Base-by-base conservation (phyloP, 257 asterid species). In the Penstemon eatonii region DNA sequence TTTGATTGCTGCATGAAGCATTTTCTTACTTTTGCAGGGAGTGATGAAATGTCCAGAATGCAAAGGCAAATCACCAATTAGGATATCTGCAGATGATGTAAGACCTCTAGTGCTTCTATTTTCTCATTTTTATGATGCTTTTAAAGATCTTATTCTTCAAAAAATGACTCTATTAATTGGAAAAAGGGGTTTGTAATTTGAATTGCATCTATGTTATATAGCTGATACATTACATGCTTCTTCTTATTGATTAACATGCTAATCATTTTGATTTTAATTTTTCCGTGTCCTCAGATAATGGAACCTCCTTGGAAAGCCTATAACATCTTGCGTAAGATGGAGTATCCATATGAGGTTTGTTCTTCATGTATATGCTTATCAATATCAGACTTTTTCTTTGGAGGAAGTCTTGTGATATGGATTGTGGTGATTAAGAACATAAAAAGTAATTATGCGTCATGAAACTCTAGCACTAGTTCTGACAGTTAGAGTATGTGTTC, bases 11-110 rank as follows among this genome's bases (percentile, higher is more conserved):
- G 60, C 64, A 8, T 38, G 25, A 62, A 61, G 49, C 70, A 15
- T 53, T 41, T 73, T 74, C 65, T 78, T 73, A 60, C 73, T 71
- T 71, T 75, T 78, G 79, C 90, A 93, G 99, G 99, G 99, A 51
- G 97, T 85, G 81, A 93, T 93, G 96, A 88, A 82, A 79, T 93
- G 99, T 73, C 96, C 99, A 56, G 96, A 93, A 77, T 93, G 99
- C 84, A 83, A 87, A 84, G 91, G 82, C 78, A 90, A 85, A 87
- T 76, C 81, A 15, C 89, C 86, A 40, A 60, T 93, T 63, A 80
- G 94, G 86, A 87, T 93, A 78, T 90, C 97, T 63, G 95, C 96
- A 7, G 99, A 93, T 79, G 91, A 93, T 83, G 99, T 90, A 80
- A 87, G 99, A 76, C 78, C 47, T 57, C 40, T 37, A 41, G 71